Evolutionary conservation across 306 rosid species (phyloP), one percentile per base, ranked within the genome.

Genomic region (Vigna angularis): DNA sequence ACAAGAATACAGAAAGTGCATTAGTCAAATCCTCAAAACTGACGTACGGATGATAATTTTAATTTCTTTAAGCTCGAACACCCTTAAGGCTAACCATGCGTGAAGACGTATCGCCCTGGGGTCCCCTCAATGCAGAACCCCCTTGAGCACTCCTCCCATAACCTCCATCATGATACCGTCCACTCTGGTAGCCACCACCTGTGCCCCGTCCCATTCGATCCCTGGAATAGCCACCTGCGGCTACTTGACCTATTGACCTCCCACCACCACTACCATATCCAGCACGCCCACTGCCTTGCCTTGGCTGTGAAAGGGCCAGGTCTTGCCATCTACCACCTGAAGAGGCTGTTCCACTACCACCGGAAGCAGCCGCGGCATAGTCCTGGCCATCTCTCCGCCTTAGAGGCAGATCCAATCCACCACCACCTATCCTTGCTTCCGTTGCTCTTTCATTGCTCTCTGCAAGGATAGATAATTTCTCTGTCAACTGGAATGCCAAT

Each of bases 381-480:
- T 94, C 98, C 83, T 92, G 98, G 81, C 80, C 76, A 58, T 94
- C 98, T 81, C 98, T 91, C 5, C 98, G 89, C 85, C 96, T 90
- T 52, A 56, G 34, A 61, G 91, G 94, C 74, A 92, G 85, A 83
- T 94, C 98, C 83, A 93, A 53, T 49, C 93, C 97, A 79, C 98
- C 97, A 16, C 98, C 95, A 9, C 98, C 97, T 22, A 88, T 49
- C 70, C 93, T 89, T 26, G 91, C 94, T 79, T 94, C 98, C n/a
- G 77, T 66, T 26, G 98, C 98, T 71, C 98, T 92, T 79, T 94
- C 98, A 66, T 94, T 94, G 68, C 90, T 90, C 86, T 94, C 98
- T 5, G 93, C 93, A 51, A 94, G 88, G 82, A 92, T 86, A 36
- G 98, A 72, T 69, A 94, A 63, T 83, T 92, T 92, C 79, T 94